Conservation (phyloP, 495 filamentous ascomycete genomes). For the Tuber brumale region DNA sequence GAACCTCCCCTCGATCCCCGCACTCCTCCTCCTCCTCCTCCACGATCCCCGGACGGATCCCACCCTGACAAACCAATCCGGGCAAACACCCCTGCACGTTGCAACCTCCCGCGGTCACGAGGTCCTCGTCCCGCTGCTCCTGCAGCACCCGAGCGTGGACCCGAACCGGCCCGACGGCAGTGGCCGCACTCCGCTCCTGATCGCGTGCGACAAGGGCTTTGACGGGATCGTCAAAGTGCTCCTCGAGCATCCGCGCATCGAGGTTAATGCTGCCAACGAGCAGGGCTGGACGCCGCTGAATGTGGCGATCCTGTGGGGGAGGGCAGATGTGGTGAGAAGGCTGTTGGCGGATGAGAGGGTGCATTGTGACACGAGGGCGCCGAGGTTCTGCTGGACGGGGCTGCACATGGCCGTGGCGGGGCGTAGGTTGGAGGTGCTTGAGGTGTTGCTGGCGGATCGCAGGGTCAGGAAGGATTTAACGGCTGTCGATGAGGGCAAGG, state of each 20-base stretch:
- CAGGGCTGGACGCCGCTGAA: background rate
- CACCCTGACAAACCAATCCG: background rate
- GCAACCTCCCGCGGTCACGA: background rate
- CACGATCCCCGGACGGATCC: background rate
- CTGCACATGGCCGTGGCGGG: background rate
- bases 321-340: background rate
- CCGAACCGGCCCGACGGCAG: background rate
- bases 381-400: background rate
- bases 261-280: background rate
- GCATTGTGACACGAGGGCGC: background rate
- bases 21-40: background rate
- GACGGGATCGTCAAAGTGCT: background rate
- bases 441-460: background rate
- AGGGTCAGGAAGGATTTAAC: background rate
- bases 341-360: background rate
- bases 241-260: background rate
- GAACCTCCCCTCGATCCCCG: background rate
- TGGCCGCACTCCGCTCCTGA: background rate
- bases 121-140: background rate
- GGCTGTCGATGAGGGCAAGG: background rate
- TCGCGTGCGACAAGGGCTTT: background rate
- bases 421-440: background rate
- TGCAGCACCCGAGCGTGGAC: background rate
- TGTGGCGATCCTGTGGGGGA: background rate
- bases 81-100: background rate